phyloP scores from a whole-genome alignment of 2,329 filamentous ascomycete species.

The Penicillium sp. region DNA sequence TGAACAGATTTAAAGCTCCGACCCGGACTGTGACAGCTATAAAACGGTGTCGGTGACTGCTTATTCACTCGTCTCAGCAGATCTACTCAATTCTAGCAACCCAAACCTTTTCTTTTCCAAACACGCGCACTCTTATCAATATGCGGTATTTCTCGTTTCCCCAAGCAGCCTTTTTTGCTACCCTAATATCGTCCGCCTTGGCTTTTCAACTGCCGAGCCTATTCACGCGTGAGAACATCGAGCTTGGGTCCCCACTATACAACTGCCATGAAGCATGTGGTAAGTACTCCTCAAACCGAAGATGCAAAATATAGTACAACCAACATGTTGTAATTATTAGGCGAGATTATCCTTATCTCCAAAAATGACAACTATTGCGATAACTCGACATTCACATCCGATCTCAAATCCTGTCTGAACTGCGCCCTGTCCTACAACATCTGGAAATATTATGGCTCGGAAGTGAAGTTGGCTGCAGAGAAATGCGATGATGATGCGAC shows the following conservation, averaged over 20 bases:
- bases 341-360: no score
- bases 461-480: constrained; percentile 43
- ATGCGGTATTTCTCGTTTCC: not conserved
- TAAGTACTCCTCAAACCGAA: constrained; percentile 15
- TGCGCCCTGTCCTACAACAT: constrained; percentile 51
- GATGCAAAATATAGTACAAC: not conserved
- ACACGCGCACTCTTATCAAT: not conserved
- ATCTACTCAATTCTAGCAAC: no score
- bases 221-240: not conserved
- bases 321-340: no score
- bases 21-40: no score
- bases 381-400: constrained; percentile 30
- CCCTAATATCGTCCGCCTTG: not conserved
- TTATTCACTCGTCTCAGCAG: no score
- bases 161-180: not conserved
- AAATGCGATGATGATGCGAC: constrained; percentile 32
- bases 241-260: constrained; percentile 36
- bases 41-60: no score
- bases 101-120: not conserved
- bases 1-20: no score
- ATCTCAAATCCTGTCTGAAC: constrained; percentile 42
- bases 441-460: constrained; percentile 50
- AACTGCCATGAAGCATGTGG: constrained; percentile 42
- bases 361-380: constrained; percentile 31
- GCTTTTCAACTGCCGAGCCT: not conserved